A percentile compares a stretch with the other conserved stretches of the same genome.
Evolutionary conservation across 2,329 filamentous ascomycete genomes (phyloP).

Genomic region (Aureobasidium sp.): DNA sequence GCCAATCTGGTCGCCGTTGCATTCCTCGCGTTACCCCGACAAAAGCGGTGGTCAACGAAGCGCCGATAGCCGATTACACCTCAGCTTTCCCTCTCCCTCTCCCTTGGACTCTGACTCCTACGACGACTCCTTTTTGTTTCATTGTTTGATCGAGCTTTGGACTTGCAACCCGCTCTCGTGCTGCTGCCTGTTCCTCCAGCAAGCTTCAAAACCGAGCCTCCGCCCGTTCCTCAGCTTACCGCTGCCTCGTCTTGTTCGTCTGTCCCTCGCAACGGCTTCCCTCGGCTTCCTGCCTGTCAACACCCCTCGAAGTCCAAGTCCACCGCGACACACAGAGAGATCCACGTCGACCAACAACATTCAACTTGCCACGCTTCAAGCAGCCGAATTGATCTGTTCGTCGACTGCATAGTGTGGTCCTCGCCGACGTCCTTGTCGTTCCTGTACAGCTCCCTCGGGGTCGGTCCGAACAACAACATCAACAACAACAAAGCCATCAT

Average conservation of each 20-base stretch:
- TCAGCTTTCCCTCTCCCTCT: slow-evolving; percentile 3
- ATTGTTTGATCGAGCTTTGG: slow-evolving; percentile 8
- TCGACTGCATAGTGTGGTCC: background rate
- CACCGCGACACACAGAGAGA: background rate
- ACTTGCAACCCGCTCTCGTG: background rate
- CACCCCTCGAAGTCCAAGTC: background rate
- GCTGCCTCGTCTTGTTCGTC: slow-evolving; percentile 2
- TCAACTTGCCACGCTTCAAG: background rate
- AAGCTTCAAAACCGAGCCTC: slow-evolving; percentile 9
- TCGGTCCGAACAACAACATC: background rate
- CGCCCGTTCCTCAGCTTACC: slow-evolving; percentile 3
- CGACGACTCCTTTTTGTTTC: slow-evolving; percentile 2
- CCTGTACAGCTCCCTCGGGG: slow-evolving; percentile 5
- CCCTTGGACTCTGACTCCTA: slow-evolving; percentile 6
- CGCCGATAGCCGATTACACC: slow-evolving; percentile 13
- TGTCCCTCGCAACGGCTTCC: slow-evolving; percentile 8
- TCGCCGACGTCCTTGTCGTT: background rate
- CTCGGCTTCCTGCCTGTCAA: slow-evolving; percentile 12
- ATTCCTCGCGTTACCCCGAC: slow-evolving; percentile 18
- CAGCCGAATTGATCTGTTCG: background rate
- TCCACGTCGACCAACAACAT: background rate
- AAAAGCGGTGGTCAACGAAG: slow-evolving; percentile 13
- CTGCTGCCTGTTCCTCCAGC: slow-evolving; percentile 5
- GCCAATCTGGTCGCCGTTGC: slow-evolving; percentile 16
- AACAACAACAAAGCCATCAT: slow-evolving; percentile 1